Conservation (phyloP, 1,284 basidiomycete species). For the Gomphus bonarii region DNA sequence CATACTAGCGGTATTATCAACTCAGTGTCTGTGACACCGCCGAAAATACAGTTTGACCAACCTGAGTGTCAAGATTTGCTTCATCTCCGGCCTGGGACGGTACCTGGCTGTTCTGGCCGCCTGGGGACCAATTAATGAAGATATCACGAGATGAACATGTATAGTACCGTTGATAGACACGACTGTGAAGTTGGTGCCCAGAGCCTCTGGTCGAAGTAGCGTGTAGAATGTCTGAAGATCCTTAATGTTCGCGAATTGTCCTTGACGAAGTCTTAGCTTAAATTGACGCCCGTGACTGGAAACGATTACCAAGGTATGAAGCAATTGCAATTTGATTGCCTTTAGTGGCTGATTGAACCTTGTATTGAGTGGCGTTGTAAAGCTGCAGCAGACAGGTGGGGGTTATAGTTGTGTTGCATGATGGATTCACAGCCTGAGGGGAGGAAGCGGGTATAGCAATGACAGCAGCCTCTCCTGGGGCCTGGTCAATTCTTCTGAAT, state of each 20-base stretch:
- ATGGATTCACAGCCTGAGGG: conserved; percentile 8
- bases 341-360: not conserved
- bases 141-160: not conserved
- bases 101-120: not conserved
- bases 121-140: not conserved
- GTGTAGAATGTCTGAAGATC: conserved; percentile 3
- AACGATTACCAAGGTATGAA: conserved; percentile 3
- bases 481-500: not conserved
- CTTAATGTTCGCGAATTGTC: conserved; percentile 6
- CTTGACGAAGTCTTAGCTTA: not conserved
- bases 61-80: conserved; percentile 10
- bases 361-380: conserved; percentile 13
- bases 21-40: not conserved
- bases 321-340: conserved; percentile 8
- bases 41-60: not conserved
- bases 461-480: not conserved
- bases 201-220: not conserved
- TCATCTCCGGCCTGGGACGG: conserved; percentile 1
- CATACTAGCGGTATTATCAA: not conserved
- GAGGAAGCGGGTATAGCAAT: conserved; percentile 4
- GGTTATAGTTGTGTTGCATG: conserved; percentile 16
- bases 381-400: conserved; percentile 15
- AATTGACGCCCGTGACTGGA: not conserved
- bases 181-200: conserved; percentile 2
- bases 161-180: conserved; percentile 3